phyloP scores from a whole-genome alignment of 306 rosid species.

The Arachis hypogaea region DNA sequence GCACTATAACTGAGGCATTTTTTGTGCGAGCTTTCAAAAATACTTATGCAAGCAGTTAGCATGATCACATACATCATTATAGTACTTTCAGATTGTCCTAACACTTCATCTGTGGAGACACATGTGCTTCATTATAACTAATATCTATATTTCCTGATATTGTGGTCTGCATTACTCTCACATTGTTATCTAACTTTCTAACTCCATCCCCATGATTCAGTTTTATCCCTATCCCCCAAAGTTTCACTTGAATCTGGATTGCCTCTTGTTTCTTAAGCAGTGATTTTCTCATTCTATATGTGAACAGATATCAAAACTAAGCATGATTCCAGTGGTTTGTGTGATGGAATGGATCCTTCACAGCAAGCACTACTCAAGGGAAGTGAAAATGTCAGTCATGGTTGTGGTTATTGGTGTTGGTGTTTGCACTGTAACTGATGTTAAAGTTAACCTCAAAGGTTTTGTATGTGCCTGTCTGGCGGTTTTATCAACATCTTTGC shows the following conservation, averaged over 20 bases:
- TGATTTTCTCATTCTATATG: slow-evolving; percentile 22
- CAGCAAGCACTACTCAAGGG: slow-evolving; percentile 74
- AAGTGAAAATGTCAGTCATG: slow-evolving; percentile 74
- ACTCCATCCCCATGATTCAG: slow-evolving; percentile 6
- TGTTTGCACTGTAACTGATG: slow-evolving; percentile 92
- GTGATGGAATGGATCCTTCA: slow-evolving; percentile 95
- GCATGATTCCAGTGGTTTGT: slow-evolving; percentile 99
- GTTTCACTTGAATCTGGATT: too few relatives aligned
- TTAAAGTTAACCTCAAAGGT: slow-evolving; percentile 85
- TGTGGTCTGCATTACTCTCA: neutral
- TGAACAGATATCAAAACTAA: slow-evolving; percentile 80
- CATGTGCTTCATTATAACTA: neutral
- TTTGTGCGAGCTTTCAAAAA: slow-evolving; percentile 2
- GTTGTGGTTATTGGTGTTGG: slow-evolving; percentile 93
- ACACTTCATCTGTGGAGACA: neutral
- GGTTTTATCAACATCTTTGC: slow-evolving; percentile 82
- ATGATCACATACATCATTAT: slow-evolving; percentile 7
- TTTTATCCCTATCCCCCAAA: too few relatives aligned
- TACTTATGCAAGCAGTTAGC: slow-evolving; percentile 5
- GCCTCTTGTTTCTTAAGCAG: neutral
- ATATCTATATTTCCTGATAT: slow-evolving; percentile 2
- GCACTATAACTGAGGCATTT: neutral
- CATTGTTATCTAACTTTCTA: neutral
- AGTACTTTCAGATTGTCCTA: neutral
- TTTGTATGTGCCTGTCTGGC: slow-evolving; percentile 75